Evolutionary conservation across 1,139 yeast species (phyloP).

Genomic region (Yamadazyma diospyri): DNA sequence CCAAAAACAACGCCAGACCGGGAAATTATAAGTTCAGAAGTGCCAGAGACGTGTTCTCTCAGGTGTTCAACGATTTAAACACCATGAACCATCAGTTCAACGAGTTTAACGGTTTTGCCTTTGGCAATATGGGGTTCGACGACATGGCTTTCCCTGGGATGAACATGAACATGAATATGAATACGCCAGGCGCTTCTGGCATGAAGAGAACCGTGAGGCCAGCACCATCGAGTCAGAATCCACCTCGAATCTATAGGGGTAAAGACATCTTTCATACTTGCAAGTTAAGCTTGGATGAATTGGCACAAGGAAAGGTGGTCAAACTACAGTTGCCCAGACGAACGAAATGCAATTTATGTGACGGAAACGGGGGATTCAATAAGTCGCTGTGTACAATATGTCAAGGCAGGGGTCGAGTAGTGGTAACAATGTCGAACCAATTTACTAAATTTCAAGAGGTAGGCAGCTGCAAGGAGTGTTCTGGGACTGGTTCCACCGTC

Average conservation of each 20-base stretch:
- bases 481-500: slow-evolving; percentile 28
- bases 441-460: slow-evolving; percentile 33
- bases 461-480: slow-evolving; percentile 33
- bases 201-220: slow-evolving; percentile 25
- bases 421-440: slow-evolving; percentile 29
- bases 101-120: slow-evolving; percentile 7
- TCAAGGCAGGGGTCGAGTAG: slow-evolving; percentile 36
- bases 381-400: slow-evolving; percentile 34
- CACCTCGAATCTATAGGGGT: slow-evolving; percentile 20
- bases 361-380: slow-evolving; percentile 38
- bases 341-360: slow-evolving; percentile 31
- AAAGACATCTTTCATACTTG: slow-evolving; percentile 42
- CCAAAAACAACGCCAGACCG: slow-evolving; percentile 4
- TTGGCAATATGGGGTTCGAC: slow-evolving; percentile 7
- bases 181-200: slow-evolving; percentile 1
- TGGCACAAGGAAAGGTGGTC: slow-evolving; percentile 38
- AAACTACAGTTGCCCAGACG: slow-evolving; percentile 40
- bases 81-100: slow-evolving; percentile 24
- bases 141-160: slow-evolving; percentile 1
- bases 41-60: slow-evolving; percentile 33
- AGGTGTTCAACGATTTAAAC: slow-evolving; percentile 37
- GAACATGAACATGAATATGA: slow-evolving; percentile 5
- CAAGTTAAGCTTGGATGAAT: slow-evolving; percentile 32
- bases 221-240: slow-evolving; percentile 8
- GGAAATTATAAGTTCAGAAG: slow-evolving; percentile 12